phyloP scores from a whole-genome alignment of 768 basidiomycete species.

The Hypholoma fasciculare region DNA sequence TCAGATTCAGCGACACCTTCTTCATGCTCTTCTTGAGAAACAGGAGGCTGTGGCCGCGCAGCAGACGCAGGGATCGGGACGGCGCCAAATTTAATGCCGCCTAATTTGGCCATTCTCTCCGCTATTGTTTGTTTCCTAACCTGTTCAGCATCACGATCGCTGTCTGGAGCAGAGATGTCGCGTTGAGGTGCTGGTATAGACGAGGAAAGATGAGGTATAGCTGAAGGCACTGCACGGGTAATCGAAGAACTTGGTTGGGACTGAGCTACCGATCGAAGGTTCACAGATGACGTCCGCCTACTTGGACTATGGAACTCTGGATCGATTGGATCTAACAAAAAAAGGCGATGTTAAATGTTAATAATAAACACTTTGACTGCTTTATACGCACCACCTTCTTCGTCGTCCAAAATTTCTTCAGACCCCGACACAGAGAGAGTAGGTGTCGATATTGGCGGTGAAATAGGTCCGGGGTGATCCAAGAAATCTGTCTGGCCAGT shows the following conservation, averaged over 20 bases:
- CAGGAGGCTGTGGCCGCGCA: slow-evolving; percentile 35
- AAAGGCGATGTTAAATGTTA: slow-evolving; percentile 3
- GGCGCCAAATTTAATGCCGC: slow-evolving; percentile 81
- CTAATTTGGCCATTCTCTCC: slow-evolving; percentile 93
- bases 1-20: slow-evolving; percentile 14
- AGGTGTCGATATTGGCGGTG: slow-evolving; percentile 17
- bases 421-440: slow-evolving; percentile 24
- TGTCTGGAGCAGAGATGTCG: slow-evolving; percentile 17
- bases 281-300: slow-evolving; percentile 35
- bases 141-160: slow-evolving; percentile 47
- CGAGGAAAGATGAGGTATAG: slow-evolving; percentile 1
- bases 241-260: slow-evolving; percentile 8
- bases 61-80: slow-evolving; percentile 47
- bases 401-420: slow-evolving; percentile 56
- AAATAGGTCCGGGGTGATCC: neutral
- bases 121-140: slow-evolving; percentile 73
- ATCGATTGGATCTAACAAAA: slow-evolving; percentile 62
- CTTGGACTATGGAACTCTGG: slow-evolving; percentile 59
- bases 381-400: slow-evolving; percentile 52
- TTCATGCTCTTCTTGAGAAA: slow-evolving; percentile 28
- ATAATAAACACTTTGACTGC: neutral
- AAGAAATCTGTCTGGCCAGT: neutral
- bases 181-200: neutral
- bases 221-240: slow-evolving; percentile 1
- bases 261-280: slow-evolving; percentile 18